Conservation (phyloP, 1,139 yeast species). For the Geotrichum phurueaensis region DNA sequence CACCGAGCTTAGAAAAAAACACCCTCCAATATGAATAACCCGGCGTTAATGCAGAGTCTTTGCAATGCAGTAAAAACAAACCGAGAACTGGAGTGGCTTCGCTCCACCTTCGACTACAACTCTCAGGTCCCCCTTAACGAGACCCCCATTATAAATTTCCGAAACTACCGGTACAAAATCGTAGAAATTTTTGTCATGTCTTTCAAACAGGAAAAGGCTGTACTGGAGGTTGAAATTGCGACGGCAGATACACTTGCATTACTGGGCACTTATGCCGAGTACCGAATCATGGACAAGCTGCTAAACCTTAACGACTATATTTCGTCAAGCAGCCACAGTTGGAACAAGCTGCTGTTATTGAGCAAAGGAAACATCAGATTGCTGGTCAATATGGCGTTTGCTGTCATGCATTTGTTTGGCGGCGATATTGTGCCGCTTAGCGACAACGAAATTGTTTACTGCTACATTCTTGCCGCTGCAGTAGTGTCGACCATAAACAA, state of each 20-base stretch:
- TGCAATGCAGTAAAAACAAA: background rate
- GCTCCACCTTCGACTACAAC: slow-evolving; percentile 5
- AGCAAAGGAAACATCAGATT: slow-evolving; percentile 14
- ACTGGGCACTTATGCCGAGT: slow-evolving; percentile 17
- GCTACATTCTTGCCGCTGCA: slow-evolving; percentile 18
- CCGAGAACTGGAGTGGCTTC: slow-evolving; percentile 17
- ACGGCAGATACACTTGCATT: slow-evolving; percentile 16
- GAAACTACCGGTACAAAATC: slow-evolving; percentile 19
- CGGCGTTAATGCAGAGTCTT: too few species aligned
- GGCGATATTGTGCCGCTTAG: slow-evolving; percentile 15
- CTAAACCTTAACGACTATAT: slow-evolving; percentile 9
- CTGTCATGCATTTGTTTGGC: slow-evolving; percentile 18
- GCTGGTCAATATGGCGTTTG: slow-evolving; percentile 17
- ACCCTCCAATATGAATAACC: too few species aligned
- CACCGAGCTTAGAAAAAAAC: too few species aligned
- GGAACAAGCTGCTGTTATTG: slow-evolving; percentile 16
- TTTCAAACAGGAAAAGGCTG: slow-evolving; percentile 18
- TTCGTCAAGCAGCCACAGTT: slow-evolving; percentile 11
- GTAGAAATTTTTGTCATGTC: slow-evolving; percentile 18
- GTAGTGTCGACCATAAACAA: slow-evolving; percentile 13
- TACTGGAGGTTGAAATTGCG: slow-evolving; percentile 16
- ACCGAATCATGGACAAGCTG: slow-evolving; percentile 8
- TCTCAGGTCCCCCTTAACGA: slow-evolving; percentile 14
- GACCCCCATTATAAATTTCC: slow-evolving; percentile 18
- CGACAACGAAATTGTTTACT: slow-evolving; percentile 18